Evolutionary conservation across 2,329 filamentous ascomycete genomes (phyloP), one percentile per base, ranked within the genome.

Genomic region (Drechslerella stenobrocha): DNA sequence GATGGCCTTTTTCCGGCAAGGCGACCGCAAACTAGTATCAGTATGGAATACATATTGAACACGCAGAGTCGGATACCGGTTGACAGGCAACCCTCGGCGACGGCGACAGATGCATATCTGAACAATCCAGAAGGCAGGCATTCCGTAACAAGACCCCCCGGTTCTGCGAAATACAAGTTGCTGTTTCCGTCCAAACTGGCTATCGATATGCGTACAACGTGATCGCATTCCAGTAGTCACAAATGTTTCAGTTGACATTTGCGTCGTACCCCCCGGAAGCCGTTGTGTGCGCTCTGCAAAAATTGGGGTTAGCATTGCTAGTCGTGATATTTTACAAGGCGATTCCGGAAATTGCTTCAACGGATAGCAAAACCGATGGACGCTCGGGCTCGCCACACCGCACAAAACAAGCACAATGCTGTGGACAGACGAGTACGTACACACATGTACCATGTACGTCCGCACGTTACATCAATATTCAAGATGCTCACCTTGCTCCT

Each of bases 191-290:
- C 37, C 52, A 44, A 67, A 60, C 50, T 30, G 24, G 37, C 44
- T 67, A 67, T 67, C 63, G 63, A 67, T 67, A 67, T 52, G 37
- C 37, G 37, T 42, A 42, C 37, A 35, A 56, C 45, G 13, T 46
- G 37, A 22, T 60, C 55, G 40, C 53, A 57, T 55, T 60, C 51
- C 63, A 52, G 44, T 26, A 40, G 51, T 46, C 52, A 46, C 59
- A 52, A 42, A 52, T 65, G 52, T 65, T 65, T 65, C 52, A 57
- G 45, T 56, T 64, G 59, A 65, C 52, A 46, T 65, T 65, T 65
- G 51, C 52, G 37, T 57, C 59, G 45, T 42, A 40, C 30, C 53
- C 9, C 37, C 15, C 37, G 22, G 15, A 20, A 42, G 13, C 37
- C 22, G 9, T 42, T 42, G 13, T 42, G 37, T 20, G 37, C 13